Base-by-base conservation (phyloP, 768 basidiomycete genomes). In the Collybiopsis confluens region DNA sequence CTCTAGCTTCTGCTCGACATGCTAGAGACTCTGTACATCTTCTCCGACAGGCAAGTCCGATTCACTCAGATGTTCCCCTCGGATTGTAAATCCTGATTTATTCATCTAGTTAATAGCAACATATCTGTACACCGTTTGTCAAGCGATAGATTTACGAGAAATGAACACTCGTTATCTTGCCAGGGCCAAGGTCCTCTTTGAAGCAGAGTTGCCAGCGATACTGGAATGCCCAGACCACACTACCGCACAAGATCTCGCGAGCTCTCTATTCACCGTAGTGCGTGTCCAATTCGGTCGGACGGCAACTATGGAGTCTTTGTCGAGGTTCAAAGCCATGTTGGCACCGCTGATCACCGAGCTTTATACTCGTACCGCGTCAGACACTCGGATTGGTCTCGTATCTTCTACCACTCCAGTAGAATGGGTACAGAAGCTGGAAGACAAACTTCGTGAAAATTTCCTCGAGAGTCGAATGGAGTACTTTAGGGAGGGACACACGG, bases 121-220 rank as follows among this genome's bases (percentile, higher is more conserved):
- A 7, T 45, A 24, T 26, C 20, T 52, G n/a, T 52, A 20, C 26
- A 21, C 40, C 20, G 23, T 52, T 11, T 38, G 37, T 28, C 50
- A 52, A 42, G 50, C 50, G 16, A 28, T 40, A 26, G 50, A 52
- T 42, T 30, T 52, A 30, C 50, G 50, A 30, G 21, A 11, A n/a
- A 45, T 24, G 23, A 24, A 45, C 21, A 26, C 5, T n/a, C 27
- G 23, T 6, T 24, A 24, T 45, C 27, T 45, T 5, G 9, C 7
- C 27, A 24, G 24, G 24, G 18, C 23, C 5, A 24, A 24, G 5
- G 44, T 4, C 5, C 7, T 45, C 23, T 21, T 24, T 23, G 8
- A 28, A 23, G 9, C 44, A 4, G 20, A 28, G 21, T n/a, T 45
- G 5, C 21, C 44, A 4, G 15, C 4, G n/a, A 26, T 45, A 11